Evolutionary conservation across 139 green algal species (phyloP).

Genomic region (Trebouxia sp.): DNA sequence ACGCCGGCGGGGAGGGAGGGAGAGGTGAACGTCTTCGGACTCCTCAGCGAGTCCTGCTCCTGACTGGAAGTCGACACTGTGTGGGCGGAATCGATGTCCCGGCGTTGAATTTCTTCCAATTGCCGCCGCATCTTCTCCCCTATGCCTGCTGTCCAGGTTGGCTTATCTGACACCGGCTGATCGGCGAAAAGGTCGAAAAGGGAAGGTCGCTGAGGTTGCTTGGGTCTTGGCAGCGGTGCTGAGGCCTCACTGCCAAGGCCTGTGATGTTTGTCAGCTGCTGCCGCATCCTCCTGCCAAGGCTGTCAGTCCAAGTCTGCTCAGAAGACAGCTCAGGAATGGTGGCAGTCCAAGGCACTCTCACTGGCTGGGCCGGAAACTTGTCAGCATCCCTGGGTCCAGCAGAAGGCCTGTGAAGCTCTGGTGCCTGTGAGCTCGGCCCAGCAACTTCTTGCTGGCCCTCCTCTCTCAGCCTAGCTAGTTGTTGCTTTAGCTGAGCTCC

Average conservation of each 20-base stretch:
- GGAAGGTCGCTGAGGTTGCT: slow-evolving; percentile 19
- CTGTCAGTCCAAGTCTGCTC: slow-evolving; percentile 13
- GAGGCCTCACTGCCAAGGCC: background rate
- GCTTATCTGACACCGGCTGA: background rate
- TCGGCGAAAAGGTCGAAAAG: slow-evolving; percentile 18
- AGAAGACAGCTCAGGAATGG: background rate
- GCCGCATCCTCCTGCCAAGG: background rate
- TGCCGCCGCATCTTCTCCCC: slow-evolving; percentile 10
- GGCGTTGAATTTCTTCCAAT: background rate
- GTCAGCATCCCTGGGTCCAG: slow-evolving; percentile 3
- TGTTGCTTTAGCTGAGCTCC: background rate
- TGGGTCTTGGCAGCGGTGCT: background rate
- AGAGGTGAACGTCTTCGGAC: background rate
- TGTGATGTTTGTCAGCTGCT: slow-evolving; percentile 1
- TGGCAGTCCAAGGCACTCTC: background rate
- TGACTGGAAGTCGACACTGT: background rate
- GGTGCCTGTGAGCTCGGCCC: background rate
- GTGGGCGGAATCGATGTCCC: background rate
- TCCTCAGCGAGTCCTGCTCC: background rate
- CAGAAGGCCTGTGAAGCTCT: background rate
- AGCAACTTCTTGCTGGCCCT: background rate
- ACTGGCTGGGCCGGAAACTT: background rate
- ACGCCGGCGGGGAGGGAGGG: background rate
- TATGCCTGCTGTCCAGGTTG: slow-evolving; percentile 14
- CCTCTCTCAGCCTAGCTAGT: background rate